Base-by-base conservation (phyloP, 257 asterid species). In the Forsythia suspensa region DNA sequence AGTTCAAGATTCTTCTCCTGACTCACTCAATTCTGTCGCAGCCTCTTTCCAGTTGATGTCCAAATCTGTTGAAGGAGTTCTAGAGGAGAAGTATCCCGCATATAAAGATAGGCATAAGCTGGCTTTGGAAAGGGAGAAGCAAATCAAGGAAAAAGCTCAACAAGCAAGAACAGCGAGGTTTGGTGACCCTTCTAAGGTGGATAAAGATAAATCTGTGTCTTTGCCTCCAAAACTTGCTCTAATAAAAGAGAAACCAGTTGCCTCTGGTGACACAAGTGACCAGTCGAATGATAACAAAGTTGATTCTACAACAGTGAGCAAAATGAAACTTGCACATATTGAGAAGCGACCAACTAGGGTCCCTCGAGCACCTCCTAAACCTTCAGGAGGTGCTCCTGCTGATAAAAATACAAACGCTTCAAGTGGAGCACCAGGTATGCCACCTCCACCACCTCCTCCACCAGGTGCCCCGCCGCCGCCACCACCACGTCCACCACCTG, bases 401-500 rank as follows among this genome's bases (percentile, higher is more conserved):
- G 85, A 55, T 76, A 80, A 87, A 51, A 80, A 59, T 71, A 69
- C 87, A 13, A 81, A 42, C 80, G 82, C 82, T 73, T 76, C 86
- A 2, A 75, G 55, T 52, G 86, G 81, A 59, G 77, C 77, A 16
- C 87, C 92, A 11, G 91, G 91, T 10, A 89, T 75, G 41, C 92
- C 97, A 46, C 96, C 97, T 40, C 88, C 92, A 12, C 97, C 97
- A 15, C 93, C 98, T 24, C 94, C 93, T 34, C 94, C 92, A 0
- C 94, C 96, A 3, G 97, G 97, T 46, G 95, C 92, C 72, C 91
- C 88, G 0, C 93, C 89, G 0, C 96, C 91, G 0, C 97, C 97
- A n/a, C 97, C 97, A 0, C 96, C 93, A 48, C 94, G 85, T 21
- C 99, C 99, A 48, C 99, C 97, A 12, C 98, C 98, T 52, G 96